phyloP scores from a whole-genome alignment of 2,329 filamentous ascomycete genomes.

The Geoglossum cookeanum region DNA sequence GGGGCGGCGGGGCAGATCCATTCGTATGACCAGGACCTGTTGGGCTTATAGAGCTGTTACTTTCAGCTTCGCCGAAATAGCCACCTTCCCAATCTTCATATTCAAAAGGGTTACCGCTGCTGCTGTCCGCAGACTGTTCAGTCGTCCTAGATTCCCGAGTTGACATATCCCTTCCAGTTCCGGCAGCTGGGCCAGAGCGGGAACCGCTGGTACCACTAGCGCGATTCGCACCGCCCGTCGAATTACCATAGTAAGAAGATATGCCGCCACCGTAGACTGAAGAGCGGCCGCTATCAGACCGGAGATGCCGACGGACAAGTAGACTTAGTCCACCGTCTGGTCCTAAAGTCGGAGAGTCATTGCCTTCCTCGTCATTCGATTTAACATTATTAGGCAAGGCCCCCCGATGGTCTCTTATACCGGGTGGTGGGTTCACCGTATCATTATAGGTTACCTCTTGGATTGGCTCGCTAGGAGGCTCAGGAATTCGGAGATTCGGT shows the following conservation, averaged over 20 bases:
- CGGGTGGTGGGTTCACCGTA: neutral
- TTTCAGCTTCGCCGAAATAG: conserved; percentile 18
- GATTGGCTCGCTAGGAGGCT: neutral
- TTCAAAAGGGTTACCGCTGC: conserved; percentile 35
- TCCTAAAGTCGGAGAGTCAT: conserved; percentile 1
- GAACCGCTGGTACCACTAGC: conserved; percentile 9
- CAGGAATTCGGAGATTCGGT: neutral
- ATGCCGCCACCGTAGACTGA: conserved; percentile 39
- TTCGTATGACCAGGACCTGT: conserved; percentile 10
- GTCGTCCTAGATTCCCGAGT: conserved; percentile 17
- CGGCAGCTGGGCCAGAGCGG: conserved; percentile 19
- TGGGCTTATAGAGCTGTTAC: conserved; percentile 19
- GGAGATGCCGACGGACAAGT: conserved; percentile 68
- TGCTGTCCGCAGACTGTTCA: conserved; percentile 27
- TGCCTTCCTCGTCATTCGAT: neutral
- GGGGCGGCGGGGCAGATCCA: conserved; percentile 3
- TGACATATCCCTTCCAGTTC: conserved; percentile 16
- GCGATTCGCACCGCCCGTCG: neutral
- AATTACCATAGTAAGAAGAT: conserved; percentile 19
- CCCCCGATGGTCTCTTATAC: neutral
- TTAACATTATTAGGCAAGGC: neutral
- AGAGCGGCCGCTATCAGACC: conserved; percentile 62
- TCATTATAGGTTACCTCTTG: neutral
- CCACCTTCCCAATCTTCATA: conserved; percentile 28
- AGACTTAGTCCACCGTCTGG: conserved; percentile 40